These are phyloP conservation scores for Volvox carteri DNA, from an alignment of 163 green algal genomes.

Conservation along the genomic window DNA sequence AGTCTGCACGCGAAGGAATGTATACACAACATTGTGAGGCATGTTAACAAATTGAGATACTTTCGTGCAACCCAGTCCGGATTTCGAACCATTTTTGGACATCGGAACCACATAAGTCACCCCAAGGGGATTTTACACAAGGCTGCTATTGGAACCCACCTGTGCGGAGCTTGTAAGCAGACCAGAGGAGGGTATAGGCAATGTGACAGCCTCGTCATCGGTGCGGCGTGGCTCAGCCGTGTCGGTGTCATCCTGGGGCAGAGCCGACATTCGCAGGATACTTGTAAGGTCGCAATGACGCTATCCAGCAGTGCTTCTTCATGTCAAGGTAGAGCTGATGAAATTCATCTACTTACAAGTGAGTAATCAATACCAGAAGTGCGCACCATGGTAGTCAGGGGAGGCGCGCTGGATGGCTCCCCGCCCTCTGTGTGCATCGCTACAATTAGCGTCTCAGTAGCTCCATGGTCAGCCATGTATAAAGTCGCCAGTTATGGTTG, in stretches of 20 bases:
- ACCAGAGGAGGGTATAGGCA: conserved; percentile 13
- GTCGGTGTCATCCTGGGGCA: not conserved
- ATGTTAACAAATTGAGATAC: too few species aligned
- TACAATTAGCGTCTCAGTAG: not conserved
- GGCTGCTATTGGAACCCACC: not conserved
- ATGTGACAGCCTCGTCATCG: conserved; percentile 11
- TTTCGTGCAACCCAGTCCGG: too few species aligned
- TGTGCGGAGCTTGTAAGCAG: conserved; percentile 31
- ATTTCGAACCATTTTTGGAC: too few species aligned
- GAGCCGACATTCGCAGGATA: too few species aligned
- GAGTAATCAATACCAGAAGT: too few species aligned
- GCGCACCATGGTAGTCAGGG: not conserved
- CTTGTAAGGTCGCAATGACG: too few species aligned
- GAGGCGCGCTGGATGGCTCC: not conserved
- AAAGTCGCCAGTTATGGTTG: not conserved
- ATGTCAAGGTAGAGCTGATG: too few species aligned
- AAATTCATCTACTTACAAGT: too few species aligned
- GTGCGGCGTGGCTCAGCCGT: not conserved
- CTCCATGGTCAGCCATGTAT: not conserved
- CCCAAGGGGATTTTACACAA: too few species aligned
- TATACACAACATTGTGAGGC: too few species aligned
- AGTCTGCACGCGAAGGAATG: not conserved
- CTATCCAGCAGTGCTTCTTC: too few species aligned
- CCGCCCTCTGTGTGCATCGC: not conserved
- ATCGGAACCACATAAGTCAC: too few species aligned